Evolutionary conservation across 2,329 filamentous ascomycete species (phyloP).

Genomic region (Cladosporium sp.): DNA sequence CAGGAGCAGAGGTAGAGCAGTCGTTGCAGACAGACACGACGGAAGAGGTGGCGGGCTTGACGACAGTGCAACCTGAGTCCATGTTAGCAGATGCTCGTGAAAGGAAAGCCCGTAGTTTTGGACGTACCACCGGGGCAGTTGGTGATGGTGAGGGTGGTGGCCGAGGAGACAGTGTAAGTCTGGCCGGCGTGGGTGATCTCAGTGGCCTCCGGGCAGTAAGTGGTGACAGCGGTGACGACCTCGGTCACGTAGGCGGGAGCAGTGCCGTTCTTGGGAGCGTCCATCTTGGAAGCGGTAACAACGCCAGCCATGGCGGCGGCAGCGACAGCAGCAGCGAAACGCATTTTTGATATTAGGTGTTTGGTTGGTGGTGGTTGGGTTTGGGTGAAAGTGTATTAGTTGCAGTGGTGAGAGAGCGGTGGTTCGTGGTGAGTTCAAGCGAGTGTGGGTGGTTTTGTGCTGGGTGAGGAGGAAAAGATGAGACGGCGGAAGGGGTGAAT

Average conservation of each 20-base stretch:
- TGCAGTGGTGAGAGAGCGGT: not conserved
- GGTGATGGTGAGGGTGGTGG: slow-evolving; percentile 22
- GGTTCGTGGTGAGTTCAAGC: not conserved
- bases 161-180: slow-evolving; percentile 23
- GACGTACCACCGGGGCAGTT: slow-evolving; percentile 25
- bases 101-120: not conserved
- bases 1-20: slow-evolving; percentile 14
- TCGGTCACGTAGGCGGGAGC: slow-evolving; percentile 25
- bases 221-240: slow-evolving; percentile 31
- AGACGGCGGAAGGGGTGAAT: not conserved
- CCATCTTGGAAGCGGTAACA: slow-evolving; percentile 33
- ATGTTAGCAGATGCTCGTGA: not conserved
- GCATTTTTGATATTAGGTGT: slow-evolving; percentile 41
- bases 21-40: slow-evolving; percentile 33
- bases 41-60: slow-evolving; percentile 49
- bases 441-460: slow-evolving; percentile 7
- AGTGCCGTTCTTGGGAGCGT: slow-evolving; percentile 13
- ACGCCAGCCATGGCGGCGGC: slow-evolving; percentile 34
- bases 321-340: slow-evolving; percentile 39
- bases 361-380: not conserved
- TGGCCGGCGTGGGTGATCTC: slow-evolving; percentile 22
- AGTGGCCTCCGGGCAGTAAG: slow-evolving; percentile 30
- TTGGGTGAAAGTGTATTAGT: not conserved
- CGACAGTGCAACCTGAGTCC: slow-evolving; percentile 38
- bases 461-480: not conserved